phyloP scores from a whole-genome alignment of 768 basidiomycete genomes.

The Trametes cubensis region DNA sequence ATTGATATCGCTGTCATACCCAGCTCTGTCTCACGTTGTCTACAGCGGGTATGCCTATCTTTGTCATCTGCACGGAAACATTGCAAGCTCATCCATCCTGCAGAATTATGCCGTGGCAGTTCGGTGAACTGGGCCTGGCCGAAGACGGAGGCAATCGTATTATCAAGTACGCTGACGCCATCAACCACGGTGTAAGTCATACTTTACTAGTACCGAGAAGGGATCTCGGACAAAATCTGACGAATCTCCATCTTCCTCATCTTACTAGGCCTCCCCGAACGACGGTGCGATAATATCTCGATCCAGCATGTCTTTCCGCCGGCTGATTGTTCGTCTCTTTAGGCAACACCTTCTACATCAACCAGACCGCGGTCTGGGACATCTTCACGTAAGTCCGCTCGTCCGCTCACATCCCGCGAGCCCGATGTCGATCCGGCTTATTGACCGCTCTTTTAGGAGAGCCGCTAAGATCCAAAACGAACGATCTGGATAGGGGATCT shows the following conservation, averaged over 20 bases:
- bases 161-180: slow-evolving; percentile 57
- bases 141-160: slow-evolving; percentile 55
- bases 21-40: background rate
- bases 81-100: background rate
- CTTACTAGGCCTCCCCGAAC: slow-evolving; percentile 51
- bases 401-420: background rate
- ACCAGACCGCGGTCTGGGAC: slow-evolving; percentile 54
- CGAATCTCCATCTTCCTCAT: background rate
- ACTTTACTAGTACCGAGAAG: background rate
- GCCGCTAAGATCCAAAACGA: slow-evolving; percentile 29
- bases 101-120: slow-evolving; percentile 65
- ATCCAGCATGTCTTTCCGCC: slow-evolving; percentile 1
- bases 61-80: background rate
- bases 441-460: slow-evolving; percentile 20
- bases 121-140: slow-evolving; percentile 49
- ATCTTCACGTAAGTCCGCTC: slow-evolving; percentile 48
- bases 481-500: slow-evolving; percentile 21
- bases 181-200: slow-evolving; percentile 46
- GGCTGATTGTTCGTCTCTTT: slow-evolving; percentile 18
- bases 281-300: slow-evolving; percentile 43
- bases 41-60: slow-evolving; percentile 25
- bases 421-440: background rate
- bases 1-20: background rate
- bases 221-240: slow-evolving; percentile 14
- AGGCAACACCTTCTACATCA: slow-evolving; percentile 55